A percentile compares a stretch with the other conserved stretches of the same genome.
phyloP scores from a whole-genome alignment of 139 green algal genomes.

The Trebouxia sp. region DNA sequence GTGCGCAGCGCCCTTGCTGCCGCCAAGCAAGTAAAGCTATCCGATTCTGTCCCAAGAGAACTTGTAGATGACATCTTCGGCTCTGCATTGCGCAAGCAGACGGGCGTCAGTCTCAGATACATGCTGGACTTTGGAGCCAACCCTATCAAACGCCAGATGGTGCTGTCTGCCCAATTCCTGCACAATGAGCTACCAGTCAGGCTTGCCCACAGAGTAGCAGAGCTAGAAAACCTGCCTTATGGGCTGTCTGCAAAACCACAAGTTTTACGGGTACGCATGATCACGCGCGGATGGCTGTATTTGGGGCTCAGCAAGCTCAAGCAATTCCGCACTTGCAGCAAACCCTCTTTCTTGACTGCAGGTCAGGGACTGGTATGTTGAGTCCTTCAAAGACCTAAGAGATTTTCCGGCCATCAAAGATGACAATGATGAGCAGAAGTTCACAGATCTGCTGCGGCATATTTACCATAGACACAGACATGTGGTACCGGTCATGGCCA shows the following conservation, averaged over 20 bases:
- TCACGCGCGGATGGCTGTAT: background rate
- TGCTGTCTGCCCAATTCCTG: slow-evolving; percentile 96
- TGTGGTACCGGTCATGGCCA: slow-evolving; percentile 96
- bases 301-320: background rate
- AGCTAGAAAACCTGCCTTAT: slow-evolving; percentile 97
- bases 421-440: slow-evolving; percentile 79
- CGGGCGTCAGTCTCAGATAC: slow-evolving; percentile 93
- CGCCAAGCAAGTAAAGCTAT: slow-evolving; percentile 17
- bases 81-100: slow-evolving; percentile 92
- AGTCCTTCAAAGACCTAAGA: slow-evolving; percentile 94
- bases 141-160: slow-evolving; percentile 91
- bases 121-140: slow-evolving; percentile 97
- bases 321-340: too few relatives aligned
- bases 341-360: too few relatives aligned
- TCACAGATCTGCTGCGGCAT: slow-evolving; percentile 84
- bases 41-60: slow-evolving; percentile 32
- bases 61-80: slow-evolving; percentile 91
- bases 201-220: slow-evolving; percentile 91
- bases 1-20: slow-evolving; percentile 20
- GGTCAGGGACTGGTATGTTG: slow-evolving; percentile 98
- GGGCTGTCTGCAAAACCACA: slow-evolving; percentile 87
- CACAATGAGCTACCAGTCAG: slow-evolving; percentile 96
- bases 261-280: slow-evolving; percentile 81
- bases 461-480: slow-evolving; percentile 88
- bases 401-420: slow-evolving; percentile 72